A percentile compares a stretch with the other conserved stretches of the same genome.
Evolutionary conservation across 331 rosid genomes (phyloP).

Genomic region (Phaseolus coccineus): DNA sequence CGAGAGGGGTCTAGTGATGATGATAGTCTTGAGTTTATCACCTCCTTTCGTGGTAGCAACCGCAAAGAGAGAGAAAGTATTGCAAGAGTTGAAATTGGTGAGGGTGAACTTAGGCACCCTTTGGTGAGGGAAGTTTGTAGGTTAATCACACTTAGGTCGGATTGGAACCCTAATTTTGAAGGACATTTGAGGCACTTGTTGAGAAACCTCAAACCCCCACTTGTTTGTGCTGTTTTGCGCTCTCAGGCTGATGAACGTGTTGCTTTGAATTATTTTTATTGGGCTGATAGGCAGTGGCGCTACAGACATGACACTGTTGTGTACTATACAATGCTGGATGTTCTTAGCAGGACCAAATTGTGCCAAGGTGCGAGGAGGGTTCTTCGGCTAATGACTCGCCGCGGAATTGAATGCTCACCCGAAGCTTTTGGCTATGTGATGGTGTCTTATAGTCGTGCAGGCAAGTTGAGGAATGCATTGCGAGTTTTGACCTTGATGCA

Average conservation of each 20-base stretch:
- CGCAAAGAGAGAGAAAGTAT: constrained; percentile 33
- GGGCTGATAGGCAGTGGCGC: constrained; percentile 95
- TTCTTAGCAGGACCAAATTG: constrained; percentile 85
- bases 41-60: constrained; percentile 43
- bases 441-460: constrained; percentile 84
- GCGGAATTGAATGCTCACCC: constrained; percentile 59
- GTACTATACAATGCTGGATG: constrained; percentile 72
- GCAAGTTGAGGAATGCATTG: constrained; percentile 73
- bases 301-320: constrained; percentile 65
- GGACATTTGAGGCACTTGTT: constrained; percentile 68
- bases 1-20: constrained; percentile 43
- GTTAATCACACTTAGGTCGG: constrained; percentile 68
- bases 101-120: constrained; percentile 72
- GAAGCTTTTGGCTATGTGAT: constrained; percentile 81
- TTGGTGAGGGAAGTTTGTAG: constrained; percentile 73
- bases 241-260: constrained; percentile 77
- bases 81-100: constrained; percentile 63
- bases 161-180: constrained; percentile 80
- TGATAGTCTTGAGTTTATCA: constrained; percentile 54
- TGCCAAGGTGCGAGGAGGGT: constrained; percentile 87
- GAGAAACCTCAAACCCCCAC: constrained; percentile 80
- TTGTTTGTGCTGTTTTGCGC: constrained; percentile 81
- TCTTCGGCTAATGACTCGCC: constrained; percentile 77
- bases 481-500: constrained; percentile 87
- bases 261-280: constrained; percentile 80